Conservation (phyloP, 208 protist species). For the Crithidia acanthocephali region DNA sequence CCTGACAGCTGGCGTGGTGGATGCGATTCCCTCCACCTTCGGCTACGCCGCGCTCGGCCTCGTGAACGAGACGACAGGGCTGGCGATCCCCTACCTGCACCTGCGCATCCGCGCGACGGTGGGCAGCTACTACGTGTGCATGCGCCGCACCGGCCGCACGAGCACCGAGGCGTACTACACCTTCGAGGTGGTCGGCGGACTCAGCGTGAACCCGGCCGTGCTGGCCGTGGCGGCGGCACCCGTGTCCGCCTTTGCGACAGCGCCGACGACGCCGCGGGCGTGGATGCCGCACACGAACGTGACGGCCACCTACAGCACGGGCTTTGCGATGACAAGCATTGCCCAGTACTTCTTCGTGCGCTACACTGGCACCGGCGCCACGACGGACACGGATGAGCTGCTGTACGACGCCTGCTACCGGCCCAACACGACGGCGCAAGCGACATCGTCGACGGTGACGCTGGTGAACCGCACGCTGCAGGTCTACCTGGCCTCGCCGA, state of each 20-base stretch:
- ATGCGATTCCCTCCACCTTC: constrained; percentile 65
- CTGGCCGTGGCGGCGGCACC: constrained; percentile 56
- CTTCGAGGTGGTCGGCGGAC: constrained; percentile 72
- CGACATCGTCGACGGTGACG: constrained; percentile 31
- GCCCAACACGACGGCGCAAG: constrained; percentile 49
- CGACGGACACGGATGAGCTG: constrained; percentile 43
- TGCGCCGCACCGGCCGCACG: constrained; percentile 57
- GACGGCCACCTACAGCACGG: constrained; percentile 31
- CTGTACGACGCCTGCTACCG: constrained; percentile 74
- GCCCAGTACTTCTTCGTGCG: constrained; percentile 77
- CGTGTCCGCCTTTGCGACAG: constrained; percentile 54
- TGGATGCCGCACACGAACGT: constrained; percentile 66
- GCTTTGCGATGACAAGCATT: constrained; percentile 33
- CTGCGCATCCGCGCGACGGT: constrained; percentile 65
- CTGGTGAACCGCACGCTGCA: constrained; percentile 75
- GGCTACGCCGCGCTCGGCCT: constrained; percentile 60
- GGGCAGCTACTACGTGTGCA: constrained; percentile 78
- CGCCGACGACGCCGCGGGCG: constrained; percentile 58
- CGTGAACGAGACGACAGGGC: constrained; percentile 22
- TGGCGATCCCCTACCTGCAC: constrained; percentile 65
- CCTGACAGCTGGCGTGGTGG: constrained; percentile 39
- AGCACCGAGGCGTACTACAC: constrained; percentile 75
- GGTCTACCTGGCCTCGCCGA: constrained; percentile 44
- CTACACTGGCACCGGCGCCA: constrained; percentile 39
- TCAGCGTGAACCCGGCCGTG: constrained; percentile 35